Conservation (phyloP, 495 filamentous ascomycete genomes). For the Aspergillus biplanus region DNA sequence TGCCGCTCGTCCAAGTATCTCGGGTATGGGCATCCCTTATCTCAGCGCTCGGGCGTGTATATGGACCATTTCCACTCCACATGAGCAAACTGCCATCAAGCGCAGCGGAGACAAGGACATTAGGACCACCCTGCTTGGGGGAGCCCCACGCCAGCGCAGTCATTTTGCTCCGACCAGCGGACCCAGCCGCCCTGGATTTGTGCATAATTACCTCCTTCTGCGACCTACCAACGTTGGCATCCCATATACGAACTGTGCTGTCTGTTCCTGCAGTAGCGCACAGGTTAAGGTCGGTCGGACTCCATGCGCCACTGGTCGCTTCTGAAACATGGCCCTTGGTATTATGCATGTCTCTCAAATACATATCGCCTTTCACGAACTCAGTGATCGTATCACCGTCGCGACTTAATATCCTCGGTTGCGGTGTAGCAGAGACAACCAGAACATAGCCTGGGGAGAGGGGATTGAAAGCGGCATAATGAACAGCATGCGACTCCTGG, state of each 20-base stretch:
- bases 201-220: constrained; percentile 95
- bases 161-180: constrained; percentile 90
- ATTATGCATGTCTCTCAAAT: constrained; percentile 91
- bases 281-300: constrained; percentile 77
- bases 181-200: constrained; percentile 83
- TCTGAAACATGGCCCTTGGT: constrained; percentile 96
- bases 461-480: constrained; percentile 85
- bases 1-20: constrained; percentile 88
- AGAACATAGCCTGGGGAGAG: constrained; percentile 79
- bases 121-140: constrained; percentile 72
- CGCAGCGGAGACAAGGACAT: constrained; percentile 82
- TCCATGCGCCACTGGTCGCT: constrained; percentile 85
- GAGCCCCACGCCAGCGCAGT: constrained; percentile 90
- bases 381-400: constrained; percentile 85
- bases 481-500: constrained; percentile 83
- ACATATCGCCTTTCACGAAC: constrained; percentile 98
- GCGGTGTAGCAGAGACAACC: constrained; percentile 81
- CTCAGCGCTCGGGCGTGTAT: constrained; percentile 81
- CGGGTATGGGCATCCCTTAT: constrained; percentile 80
- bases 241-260: constrained; percentile 95
- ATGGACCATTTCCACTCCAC: constrained; percentile 89
- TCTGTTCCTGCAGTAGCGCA: constrained; percentile 92
- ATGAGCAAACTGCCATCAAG: constrained; percentile 90
- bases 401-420: constrained; percentile 84
- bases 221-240: constrained; percentile 80